These are phyloP conservation scores for Rosa chinensis DNA, from an alignment of 306 rosid genomes.

Conservation along the genomic window DNA sequence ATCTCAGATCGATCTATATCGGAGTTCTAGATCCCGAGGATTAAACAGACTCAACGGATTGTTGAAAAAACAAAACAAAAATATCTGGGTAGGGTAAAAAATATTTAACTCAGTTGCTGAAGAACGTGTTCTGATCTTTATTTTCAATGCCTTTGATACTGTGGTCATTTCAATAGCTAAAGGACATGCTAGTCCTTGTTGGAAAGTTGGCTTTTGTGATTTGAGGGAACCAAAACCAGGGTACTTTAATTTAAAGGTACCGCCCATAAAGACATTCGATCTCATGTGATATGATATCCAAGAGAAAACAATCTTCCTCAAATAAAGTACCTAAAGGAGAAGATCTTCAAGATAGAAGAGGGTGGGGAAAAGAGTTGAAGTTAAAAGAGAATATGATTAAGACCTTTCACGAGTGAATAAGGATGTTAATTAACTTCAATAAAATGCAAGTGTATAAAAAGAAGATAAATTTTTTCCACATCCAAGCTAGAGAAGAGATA, in stretches of 20 bases:
- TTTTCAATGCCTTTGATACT: background rate
- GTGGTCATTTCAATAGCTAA: background rate
- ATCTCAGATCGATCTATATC: too few relatives aligned
- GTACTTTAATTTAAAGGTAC: background rate
- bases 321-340: constrained; percentile 8
- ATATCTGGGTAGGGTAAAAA: background rate
- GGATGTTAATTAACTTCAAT: background rate
- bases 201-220: background rate
- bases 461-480: background rate
- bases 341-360: background rate
- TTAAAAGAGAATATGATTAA: constrained; percentile 15
- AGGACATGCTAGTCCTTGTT: background rate
- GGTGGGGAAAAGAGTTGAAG: background rate
- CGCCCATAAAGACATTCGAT: background rate
- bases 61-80: background rate
- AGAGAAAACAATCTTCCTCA: constrained; percentile 13
- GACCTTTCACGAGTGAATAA: background rate
- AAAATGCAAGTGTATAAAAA: background rate
- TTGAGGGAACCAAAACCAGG: background rate
- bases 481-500: background rate
- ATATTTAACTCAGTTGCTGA: background rate
- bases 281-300: background rate
- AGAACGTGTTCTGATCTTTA: background rate
- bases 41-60: background rate
- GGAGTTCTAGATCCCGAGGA: background rate